phyloP scores from a whole-genome alignment of 2,329 filamentous ascomycete species.

The Delphinella strobiligena region DNA sequence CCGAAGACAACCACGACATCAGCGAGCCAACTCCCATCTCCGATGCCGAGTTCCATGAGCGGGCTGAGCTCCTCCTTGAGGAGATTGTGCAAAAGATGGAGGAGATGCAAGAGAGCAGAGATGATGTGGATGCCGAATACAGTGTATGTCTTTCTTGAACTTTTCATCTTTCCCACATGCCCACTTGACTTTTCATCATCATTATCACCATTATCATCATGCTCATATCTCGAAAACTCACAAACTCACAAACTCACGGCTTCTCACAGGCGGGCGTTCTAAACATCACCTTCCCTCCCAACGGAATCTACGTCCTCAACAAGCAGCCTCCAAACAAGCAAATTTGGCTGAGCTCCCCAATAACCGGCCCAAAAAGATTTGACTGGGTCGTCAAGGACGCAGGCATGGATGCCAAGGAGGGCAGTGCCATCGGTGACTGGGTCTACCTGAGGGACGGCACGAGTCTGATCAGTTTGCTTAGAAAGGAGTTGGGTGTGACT shows the following conservation, averaged over 20 bases:
- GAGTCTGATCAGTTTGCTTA: slow-evolving; percentile 59
- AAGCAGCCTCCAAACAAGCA: slow-evolving; percentile 97
- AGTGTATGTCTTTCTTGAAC: no score
- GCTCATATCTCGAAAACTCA: slow-evolving; percentile 6
- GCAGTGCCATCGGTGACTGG: slow-evolving; percentile 64
- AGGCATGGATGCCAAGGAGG: slow-evolving; percentile 67
- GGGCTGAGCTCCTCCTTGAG: slow-evolving; percentile 65
- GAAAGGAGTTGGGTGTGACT: slow-evolving; percentile 62
- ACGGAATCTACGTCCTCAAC: slow-evolving; percentile 87
- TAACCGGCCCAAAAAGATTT: slow-evolving; percentile 85
- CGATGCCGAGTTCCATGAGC: slow-evolving; percentile 61
- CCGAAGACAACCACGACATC: slow-evolving; percentile 23
- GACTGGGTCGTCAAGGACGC: slow-evolving; percentile 74
- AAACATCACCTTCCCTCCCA: slow-evolving; percentile 54
- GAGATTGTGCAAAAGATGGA: slow-evolving; percentile 51
- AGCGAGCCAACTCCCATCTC: slow-evolving; percentile 52
- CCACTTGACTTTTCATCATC: no score
- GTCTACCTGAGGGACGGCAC: slow-evolving; percentile 77
- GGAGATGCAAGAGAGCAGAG: slow-evolving; percentile 56
- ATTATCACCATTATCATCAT: no score
- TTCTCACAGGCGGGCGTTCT: slow-evolving; percentile 67
- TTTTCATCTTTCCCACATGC: slow-evolving; percentile 27
- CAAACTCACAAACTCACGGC: no score
- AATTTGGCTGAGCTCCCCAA: slow-evolving; percentile 89
- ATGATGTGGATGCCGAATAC: slow-evolving; percentile 80